Evolutionary conservation across 2,329 filamentous ascomycete species (phyloP).

Genomic region (Colletotrichum theobromicola): DNA sequence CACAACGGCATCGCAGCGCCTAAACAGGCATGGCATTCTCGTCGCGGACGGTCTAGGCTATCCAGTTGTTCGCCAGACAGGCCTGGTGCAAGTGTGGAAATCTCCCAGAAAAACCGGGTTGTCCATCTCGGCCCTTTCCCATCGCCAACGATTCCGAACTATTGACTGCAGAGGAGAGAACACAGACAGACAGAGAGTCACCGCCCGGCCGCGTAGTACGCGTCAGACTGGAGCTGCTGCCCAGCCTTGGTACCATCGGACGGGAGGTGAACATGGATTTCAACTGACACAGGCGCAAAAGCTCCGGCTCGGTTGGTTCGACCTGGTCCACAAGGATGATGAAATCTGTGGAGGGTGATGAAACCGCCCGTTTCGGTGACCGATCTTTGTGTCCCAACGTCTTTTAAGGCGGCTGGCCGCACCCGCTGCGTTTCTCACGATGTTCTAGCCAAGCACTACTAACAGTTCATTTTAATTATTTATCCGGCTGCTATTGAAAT

Average conservation of each 20-base stretch:
- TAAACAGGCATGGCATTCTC: conserved; percentile 6
- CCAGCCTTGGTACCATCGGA: conserved; percentile 7
- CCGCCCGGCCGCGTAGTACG: neutral
- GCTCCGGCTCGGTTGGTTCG: neutral
- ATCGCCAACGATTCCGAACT: neutral
- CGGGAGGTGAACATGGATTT: neutral
- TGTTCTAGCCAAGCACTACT: neutral
- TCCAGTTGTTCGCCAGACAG: neutral
- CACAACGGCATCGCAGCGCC: conserved; percentile 13
- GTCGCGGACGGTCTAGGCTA: conserved; percentile 1
- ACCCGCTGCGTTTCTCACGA: neutral
- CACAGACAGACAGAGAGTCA: neutral
- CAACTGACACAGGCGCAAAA: neutral
- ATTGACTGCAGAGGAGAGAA: neutral
- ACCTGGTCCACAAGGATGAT: conserved; percentile 14
- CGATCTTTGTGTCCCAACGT: neutral
- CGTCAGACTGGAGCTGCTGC: conserved; percentile 14
- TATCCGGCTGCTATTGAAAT: neutral
- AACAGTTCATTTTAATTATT: neutral
- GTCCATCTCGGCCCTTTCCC: neutral
- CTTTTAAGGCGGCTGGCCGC: conserved; percentile 7
- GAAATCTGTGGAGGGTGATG: conserved; percentile 4
- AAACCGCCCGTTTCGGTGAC: neutral
- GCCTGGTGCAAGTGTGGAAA: neutral
- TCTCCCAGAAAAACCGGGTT: conserved; percentile 9